Evolutionary conservation across 768 basidiomycete genomes (phyloP), one percentile per base, ranked within the genome.

Genomic region (Mycena capillaripes): DNA sequence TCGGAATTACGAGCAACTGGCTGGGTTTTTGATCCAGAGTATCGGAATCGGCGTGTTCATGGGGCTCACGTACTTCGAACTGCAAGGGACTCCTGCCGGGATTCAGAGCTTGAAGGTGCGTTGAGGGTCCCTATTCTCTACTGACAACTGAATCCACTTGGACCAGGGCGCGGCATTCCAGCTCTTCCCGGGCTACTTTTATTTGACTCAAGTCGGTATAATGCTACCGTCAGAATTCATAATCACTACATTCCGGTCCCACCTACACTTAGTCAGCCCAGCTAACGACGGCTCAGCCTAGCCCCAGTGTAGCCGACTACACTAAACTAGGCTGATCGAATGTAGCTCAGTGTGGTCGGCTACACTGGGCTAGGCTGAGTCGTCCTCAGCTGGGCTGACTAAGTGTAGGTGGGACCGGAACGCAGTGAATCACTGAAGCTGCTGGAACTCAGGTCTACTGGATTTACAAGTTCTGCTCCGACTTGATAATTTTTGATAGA

Each of bases 401-500:
- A n/a, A n/a, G n/a, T n/a, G n/a, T n/a, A n/a, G n/a, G n/a, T n/a
- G n/a, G n/a, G n/a, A n/a, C n/a, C n/a, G n/a, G n/a, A n/a, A n/a
- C n/a, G n/a, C n/a, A n/a, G n/a, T n/a, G n/a, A n/a, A 38, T 10
- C 16, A 16, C 38, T 50, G 8, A 57, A 3, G 29, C 14, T 50
- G 2, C 23, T 48, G 46, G 4, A 6, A 30, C 66, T 44, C 19
- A 73, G 66, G 72, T 73, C 16, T 75, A 72, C 59, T 75, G 74
- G 74, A 75, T 75, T 21, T 69, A 75, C 46, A 75, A 75, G 53
- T 75, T 67, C 27, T 75, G 74, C 36, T 40, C 62, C 62, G 74
- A 75, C 53, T 66, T 75, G 7, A 65, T 75, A 61, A 82, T 87
- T 61, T 88, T 87, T 57, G 86, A 88, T 72, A 80, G 86, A 10